These are phyloP conservation scores for Phytophthora ohioensis DNA, from an alignment of 352 stramenopile genomes.

Conservation along the genomic window DNA sequence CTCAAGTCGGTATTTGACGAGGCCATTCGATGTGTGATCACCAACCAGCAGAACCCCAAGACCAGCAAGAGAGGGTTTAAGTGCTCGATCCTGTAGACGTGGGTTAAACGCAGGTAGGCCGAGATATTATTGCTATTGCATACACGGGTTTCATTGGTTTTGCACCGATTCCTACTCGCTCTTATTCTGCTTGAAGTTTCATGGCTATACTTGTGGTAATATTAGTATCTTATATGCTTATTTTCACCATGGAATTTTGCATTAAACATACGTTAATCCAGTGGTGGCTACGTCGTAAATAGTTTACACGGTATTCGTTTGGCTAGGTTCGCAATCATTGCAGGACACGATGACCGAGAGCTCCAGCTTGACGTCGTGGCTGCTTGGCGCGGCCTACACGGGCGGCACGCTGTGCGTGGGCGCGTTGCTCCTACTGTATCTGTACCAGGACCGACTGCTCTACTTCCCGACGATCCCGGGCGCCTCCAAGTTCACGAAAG, in stretches of 20 bases:
- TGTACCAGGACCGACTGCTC: conserved; percentile 85
- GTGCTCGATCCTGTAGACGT: conserved; percentile 76
- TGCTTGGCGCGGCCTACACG: conserved; percentile 71
- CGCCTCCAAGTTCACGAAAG: conserved; percentile 79
- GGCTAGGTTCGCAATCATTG: conserved; percentile 12
- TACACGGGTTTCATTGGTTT: conserved; percentile 20
- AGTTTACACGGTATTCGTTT: not conserved
- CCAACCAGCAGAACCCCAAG: conserved; percentile 81
- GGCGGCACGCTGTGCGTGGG: conserved; percentile 65
- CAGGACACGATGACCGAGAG: conserved; percentile 49
- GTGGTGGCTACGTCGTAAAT: conserved; percentile 7
- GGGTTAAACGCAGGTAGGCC: conserved; percentile 10
- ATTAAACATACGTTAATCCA: conserved; percentile 4
- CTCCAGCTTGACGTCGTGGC: conserved; percentile 61
- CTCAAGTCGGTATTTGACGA: conserved; percentile 96
- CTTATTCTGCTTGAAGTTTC: conserved; percentile 20
- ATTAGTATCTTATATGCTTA: not conserved
- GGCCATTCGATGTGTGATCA: conserved; percentile 91
- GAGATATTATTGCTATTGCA: conserved; percentile 29
- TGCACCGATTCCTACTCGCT: conserved; percentile 21
- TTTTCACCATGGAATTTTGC: not conserved
- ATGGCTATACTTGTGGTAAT: conserved; percentile 10
- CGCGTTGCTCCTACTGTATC: conserved; percentile 76
- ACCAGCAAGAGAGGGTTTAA: conserved; percentile 46
- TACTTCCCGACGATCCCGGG: conserved; percentile 87